Percentiles rank a stretch among this genome's conserved stretches.
Evolutionary conservation across 192 early-diverging fungal species (phyloP).

Genomic region (Obelidium mucronatum): DNA sequence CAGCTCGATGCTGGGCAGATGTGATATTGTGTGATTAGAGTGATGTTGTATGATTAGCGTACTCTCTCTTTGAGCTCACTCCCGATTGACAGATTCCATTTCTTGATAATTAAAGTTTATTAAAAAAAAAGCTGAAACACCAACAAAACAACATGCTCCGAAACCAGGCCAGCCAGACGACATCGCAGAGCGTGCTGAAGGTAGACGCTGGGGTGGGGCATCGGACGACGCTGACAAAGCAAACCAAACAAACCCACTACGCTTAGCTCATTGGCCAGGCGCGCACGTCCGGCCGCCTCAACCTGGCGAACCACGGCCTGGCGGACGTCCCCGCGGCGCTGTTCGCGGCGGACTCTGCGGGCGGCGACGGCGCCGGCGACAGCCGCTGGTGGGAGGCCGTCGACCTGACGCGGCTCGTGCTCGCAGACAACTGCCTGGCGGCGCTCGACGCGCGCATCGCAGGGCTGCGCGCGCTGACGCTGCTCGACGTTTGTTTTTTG

Average conservation of each 20-base stretch:
- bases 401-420: constrained; percentile 45
- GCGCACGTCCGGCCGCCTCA: constrained; percentile 41
- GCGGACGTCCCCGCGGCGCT: constrained; percentile 37
- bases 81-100: too few relatives aligned
- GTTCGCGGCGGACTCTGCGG: constrained; percentile 21
- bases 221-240: too few relatives aligned
- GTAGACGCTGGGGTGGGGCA: too few relatives aligned
- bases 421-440: constrained; percentile 51
- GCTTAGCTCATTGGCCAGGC: constrained; percentile 35
- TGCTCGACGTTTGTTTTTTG: constrained; percentile 45
- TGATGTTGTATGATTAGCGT: too few relatives aligned
- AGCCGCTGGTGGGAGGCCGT: constrained; percentile 51
- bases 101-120: too few relatives aligned
- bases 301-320: constrained; percentile 47
- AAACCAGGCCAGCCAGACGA: too few relatives aligned
- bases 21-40: too few relatives aligned
- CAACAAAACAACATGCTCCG: too few relatives aligned
- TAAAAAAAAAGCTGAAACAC: too few relatives aligned
- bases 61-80: too few relatives aligned
- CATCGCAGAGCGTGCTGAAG: too few relatives aligned
- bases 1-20: constrained; percentile 5
- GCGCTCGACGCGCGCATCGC: constrained; percentile 44
- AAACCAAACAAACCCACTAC: not conserved
- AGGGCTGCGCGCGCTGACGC: constrained; percentile 42
- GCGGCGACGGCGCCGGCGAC: constrained; percentile 19